These are phyloP conservation scores for Trichoderma koningii DNA, from an alignment of 2,329 filamentous ascomycete species.

Conservation along the genomic window DNA sequence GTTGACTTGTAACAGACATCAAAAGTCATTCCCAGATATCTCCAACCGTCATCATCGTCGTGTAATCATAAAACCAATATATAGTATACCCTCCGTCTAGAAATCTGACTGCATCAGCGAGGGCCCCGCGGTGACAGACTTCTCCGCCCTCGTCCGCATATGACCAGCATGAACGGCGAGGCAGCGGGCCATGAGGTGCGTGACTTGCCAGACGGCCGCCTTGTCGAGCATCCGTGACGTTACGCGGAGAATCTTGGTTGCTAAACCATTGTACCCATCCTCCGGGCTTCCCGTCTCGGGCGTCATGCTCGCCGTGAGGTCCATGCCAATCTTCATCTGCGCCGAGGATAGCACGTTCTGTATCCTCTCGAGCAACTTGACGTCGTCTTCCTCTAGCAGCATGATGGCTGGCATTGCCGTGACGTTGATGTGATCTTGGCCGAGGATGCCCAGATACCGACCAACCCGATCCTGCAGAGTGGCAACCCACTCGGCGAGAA, in stretches of 20 bases:
- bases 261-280: constrained; percentile 71
- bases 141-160: constrained; percentile 55
- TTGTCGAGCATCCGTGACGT: constrained; percentile 87
- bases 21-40: too few species aligned
- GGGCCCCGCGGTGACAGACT: constrained; percentile 42
- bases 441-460: constrained; percentile 81
- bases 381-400: constrained; percentile 88
- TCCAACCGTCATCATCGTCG: too few species aligned
- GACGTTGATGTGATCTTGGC: constrained; percentile 78
- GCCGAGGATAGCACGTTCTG: constrained; percentile 74
- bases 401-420: constrained; percentile 82
- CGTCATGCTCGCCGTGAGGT: constrained; percentile 51
- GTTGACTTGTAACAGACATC: too few species aligned
- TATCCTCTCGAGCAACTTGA: constrained; percentile 80
- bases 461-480: constrained; percentile 95
- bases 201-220: constrained; percentile 84
- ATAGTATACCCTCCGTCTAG: too few species aligned
- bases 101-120: too few species aligned
- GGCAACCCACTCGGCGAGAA: constrained; percentile 90
- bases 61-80: too few species aligned
- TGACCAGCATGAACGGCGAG: constrained; percentile 57
- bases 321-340: constrained; percentile 74
- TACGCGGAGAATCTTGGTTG: constrained; percentile 78
- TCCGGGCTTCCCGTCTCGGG: constrained; percentile 56
- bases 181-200: constrained; percentile 57